These are phyloP conservation scores for Leishmania guyanensis DNA, from an alignment of 208 protist species.

Conservation along the genomic window DNA sequence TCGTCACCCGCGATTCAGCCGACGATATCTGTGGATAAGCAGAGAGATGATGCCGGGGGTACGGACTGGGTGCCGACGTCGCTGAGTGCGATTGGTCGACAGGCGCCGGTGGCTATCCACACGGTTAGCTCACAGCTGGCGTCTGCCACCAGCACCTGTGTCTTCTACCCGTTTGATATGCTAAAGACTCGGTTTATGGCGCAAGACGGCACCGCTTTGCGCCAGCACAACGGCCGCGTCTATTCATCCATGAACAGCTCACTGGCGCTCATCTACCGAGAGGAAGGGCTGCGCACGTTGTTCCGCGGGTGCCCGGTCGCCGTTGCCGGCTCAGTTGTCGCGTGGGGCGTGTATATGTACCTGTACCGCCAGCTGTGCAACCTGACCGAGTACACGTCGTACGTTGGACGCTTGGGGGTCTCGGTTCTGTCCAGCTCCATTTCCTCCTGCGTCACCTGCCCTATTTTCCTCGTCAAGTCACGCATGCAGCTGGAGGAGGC, in stretches of 20 bases:
- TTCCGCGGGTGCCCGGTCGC: conserved; percentile 59
- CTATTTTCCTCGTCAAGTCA: conserved; percentile 80
- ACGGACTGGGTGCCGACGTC: conserved; percentile 8
- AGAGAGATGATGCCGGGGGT: not conserved
- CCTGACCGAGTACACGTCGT: conserved; percentile 47
- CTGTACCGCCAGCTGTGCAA: conserved; percentile 71
- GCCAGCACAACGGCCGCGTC: conserved; percentile 61
- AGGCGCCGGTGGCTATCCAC: conserved; percentile 53
- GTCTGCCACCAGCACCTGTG: conserved; percentile 63
- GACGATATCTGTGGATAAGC: not conserved
- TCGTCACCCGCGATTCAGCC: not conserved
- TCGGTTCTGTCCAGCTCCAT: conserved; percentile 53
- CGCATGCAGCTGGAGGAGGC: conserved; percentile 86
- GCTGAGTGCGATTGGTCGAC: conserved; percentile 41
- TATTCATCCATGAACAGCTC: conserved; percentile 46
- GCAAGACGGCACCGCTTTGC: conserved; percentile 55
- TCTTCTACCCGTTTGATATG: conserved; percentile 92
- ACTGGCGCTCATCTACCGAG: conserved; percentile 35
- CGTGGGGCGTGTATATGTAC: conserved; percentile 78
- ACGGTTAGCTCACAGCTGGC: conserved; percentile 70
- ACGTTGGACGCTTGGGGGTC: conserved; percentile 37
- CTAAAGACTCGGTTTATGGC: conserved; percentile 88
- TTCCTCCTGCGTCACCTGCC: conserved; percentile 45
- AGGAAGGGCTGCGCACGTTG: conserved; percentile 54
- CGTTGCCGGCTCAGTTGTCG: conserved; percentile 39